Base-by-base conservation (phyloP, 345 rosid genomes). In the Populus simonii region DNA sequence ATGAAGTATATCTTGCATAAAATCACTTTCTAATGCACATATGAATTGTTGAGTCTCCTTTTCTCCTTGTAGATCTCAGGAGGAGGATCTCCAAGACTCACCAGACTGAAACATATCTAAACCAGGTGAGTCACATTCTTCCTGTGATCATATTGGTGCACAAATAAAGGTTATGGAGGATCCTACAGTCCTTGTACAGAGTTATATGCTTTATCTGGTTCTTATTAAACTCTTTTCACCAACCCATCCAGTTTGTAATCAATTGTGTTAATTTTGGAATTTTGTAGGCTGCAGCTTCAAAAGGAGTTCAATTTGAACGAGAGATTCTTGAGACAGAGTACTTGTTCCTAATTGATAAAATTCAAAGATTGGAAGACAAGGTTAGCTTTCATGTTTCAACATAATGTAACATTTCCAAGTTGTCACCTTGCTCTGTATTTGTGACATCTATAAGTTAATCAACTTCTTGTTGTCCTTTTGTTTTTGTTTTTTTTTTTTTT, bases 321-420 rank as follows among this genome's bases (percentile, higher is more conserved):
- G 95, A 92, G 85, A 84, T 92, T 76, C 93, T 93, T 69, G 93
- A 93, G 80, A 92, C 91, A 25, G 98, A 94, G 84, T 84, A 82
- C 85, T 87, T 92, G 73, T 83, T 90, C 78, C 72, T 92, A 61
- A 79, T 87, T 78, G 94, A 92, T 81, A 93, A 93, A 81, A 85
- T 89, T 68, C 82, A 72, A 70, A 83, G 79, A 65, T 83, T 91
- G 84, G 92, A 90, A 83, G 90, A 88, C 73, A 90, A 93, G 98
- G 98, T 93, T 81, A 76, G 91, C 68, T 29, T 31, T 65, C 17
- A 29, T 29, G 15, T 62, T 62, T 62, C 66, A 25, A n/a, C 16
- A 62, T 62, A 62, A 11, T 8, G 66, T 62, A 62, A 62, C 13
- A 25, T 9, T 62, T 15, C 33, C 11, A 11, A 23, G 29, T 23